Conservation (phyloP, 352 stramenopile species). For the Globisporangium polare region DNA sequence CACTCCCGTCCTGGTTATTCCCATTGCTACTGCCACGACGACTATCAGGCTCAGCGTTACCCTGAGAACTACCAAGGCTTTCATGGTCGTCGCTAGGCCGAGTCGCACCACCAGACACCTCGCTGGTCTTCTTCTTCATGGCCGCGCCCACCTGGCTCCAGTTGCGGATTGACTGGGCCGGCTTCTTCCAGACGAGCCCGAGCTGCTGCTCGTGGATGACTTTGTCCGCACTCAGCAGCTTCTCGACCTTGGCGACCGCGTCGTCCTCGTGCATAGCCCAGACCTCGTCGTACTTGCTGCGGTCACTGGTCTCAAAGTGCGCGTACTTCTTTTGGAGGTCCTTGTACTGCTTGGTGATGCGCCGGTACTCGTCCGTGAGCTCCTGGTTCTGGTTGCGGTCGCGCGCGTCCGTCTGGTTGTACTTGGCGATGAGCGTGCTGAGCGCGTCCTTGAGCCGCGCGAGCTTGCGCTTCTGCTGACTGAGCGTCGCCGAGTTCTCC, state of each 20-base stretch:
- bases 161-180: constrained; percentile 44
- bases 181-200: constrained; percentile 73
- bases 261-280: constrained; percentile 93
- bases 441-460: constrained; percentile 91
- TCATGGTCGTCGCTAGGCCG: constrained; percentile 7
- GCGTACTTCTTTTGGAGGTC: constrained; percentile 94
- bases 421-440: constrained; percentile 86
- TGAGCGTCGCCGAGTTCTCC: constrained; percentile 92
- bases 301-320: constrained; percentile 91
- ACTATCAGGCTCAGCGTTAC: not conserved
- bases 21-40: not conserved
- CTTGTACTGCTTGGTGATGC: constrained; percentile 94
- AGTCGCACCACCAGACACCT: not conserved
- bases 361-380: constrained; percentile 92
- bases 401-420: constrained; percentile 87
- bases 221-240: constrained; percentile 84
- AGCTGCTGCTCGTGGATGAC: constrained; percentile 91
- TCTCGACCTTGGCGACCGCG: constrained; percentile 74
- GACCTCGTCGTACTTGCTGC: constrained; percentile 84
- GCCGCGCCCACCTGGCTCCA: constrained; percentile 37
- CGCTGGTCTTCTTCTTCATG: constrained; percentile 27
- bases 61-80: not conserved
- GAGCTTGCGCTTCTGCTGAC: constrained; percentile 93
- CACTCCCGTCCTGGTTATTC: constrained; percentile 14
- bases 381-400: constrained; percentile 90